phyloP scores from a whole-genome alignment of 257 asterid species.

The Thymus quinquecostatus region DNA sequence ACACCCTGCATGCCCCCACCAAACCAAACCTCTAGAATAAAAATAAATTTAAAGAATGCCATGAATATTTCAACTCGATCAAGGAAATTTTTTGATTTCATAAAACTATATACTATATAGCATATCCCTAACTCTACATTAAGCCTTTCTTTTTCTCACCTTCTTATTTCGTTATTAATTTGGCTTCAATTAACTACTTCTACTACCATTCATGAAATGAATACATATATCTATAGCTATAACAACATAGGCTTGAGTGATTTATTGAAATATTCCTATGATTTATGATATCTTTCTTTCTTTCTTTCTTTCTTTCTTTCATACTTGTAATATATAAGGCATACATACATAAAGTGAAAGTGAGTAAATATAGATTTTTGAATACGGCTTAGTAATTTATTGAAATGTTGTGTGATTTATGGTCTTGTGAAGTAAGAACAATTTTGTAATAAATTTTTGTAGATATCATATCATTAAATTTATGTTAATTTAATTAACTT shows the following conservation, averaged over 20 bases:
- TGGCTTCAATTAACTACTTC: background rate
- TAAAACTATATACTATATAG: background rate
- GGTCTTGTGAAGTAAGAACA: slow-evolving; percentile 30
- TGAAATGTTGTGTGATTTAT: slow-evolving; percentile 26
- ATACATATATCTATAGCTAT: too few species aligned
- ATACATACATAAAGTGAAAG: background rate
- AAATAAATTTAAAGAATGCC: too few species aligned
- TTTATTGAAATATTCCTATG: too few species aligned
- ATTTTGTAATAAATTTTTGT: slow-evolving; percentile 26
- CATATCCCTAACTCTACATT: background rate
- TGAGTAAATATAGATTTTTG: background rate
- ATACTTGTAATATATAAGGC: too few species aligned
- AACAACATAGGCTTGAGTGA: too few species aligned
- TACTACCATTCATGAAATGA: background rate
- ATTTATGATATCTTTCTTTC: background rate
- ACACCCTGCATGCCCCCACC: too few species aligned
- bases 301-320: too few species aligned
- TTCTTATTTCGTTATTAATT: background rate
- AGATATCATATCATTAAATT: slow-evolving; percentile 29
- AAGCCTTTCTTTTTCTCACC: too few species aligned
- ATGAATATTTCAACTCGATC: background rate
- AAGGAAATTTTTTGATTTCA: background rate
- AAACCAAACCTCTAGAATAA: too few species aligned
- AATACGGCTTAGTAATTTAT: slow-evolving; percentile 30
- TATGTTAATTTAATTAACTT: slow-evolving; percentile 13